A percentile compares a stretch with the other conserved stretches of the same genome.
Conservation (phyloP, 192 early-diverging fungal species). For the Coemansia sp. region DNA sequence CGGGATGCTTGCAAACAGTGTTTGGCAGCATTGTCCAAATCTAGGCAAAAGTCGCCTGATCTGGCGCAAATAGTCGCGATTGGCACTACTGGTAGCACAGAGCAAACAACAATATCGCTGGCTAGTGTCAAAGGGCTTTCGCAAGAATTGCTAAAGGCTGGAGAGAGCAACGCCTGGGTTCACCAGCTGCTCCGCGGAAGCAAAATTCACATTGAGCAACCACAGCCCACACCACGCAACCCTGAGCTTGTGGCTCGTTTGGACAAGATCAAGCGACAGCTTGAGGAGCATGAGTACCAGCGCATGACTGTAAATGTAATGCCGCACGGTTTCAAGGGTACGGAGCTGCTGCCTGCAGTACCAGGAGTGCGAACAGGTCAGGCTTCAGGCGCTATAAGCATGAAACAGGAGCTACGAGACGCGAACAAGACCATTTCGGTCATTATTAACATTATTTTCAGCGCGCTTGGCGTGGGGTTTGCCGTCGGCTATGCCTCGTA, state of each 20-base stretch:
- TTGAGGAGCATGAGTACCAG: conserved; percentile 47
- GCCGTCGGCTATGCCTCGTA: conserved; percentile 50
- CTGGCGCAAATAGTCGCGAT: not conserved
- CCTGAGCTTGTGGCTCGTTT: conserved; percentile 43
- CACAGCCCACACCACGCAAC: conserved; percentile 23
- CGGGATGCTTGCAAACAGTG: conserved; percentile 23
- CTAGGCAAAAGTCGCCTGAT: not conserved
- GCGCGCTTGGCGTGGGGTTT: conserved; percentile 48
- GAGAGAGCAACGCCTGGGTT: conserved; percentile 18
- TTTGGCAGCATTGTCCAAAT: not conserved
- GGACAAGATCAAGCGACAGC: conserved; percentile 31
- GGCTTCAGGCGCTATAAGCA: not conserved
- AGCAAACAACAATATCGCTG: conserved; percentile 12
- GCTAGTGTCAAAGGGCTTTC: conserved; percentile 24
- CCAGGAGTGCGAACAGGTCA: conserved; percentile 39
- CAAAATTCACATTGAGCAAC: conserved; percentile 23
- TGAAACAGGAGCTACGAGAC: conserved; percentile 33
- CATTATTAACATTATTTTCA: conserved; percentile 51
- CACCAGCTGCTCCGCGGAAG: conserved; percentile 41
- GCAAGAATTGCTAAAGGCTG: conserved; percentile 8
- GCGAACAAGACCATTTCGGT: conserved; percentile 37
- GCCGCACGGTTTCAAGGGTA: not conserved
- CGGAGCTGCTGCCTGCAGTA: conserved; percentile 19
- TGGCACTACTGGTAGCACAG: not conserved
- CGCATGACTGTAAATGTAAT: conserved; percentile 26